Conservation (phyloP, 805 yeast species). For the Wickerhamiella qilinensis region DNA sequence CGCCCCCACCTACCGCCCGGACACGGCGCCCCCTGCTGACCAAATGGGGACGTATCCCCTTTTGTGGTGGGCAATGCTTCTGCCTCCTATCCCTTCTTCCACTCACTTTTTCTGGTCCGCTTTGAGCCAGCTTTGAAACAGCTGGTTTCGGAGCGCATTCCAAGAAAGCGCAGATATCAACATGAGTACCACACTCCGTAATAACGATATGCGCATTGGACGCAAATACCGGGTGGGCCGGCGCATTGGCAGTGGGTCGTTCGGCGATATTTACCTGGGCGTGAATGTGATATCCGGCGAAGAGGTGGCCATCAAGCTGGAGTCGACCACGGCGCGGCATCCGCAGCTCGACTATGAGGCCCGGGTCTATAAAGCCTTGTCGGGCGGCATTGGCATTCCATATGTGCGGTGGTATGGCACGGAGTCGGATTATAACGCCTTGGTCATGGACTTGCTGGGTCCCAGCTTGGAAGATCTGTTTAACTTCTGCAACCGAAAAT, state of each 20-base stretch:
- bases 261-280: slow-evolving; percentile 85
- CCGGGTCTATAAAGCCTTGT: slow-evolving; percentile 78
- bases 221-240: slow-evolving; percentile 88
- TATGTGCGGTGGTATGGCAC: slow-evolving; percentile 95
- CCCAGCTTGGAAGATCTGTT: slow-evolving; percentile 91
- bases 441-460: slow-evolving; percentile 91
- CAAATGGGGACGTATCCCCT: too few relatives aligned
- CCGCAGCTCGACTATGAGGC: slow-evolving; percentile 97
- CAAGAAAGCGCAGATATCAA: not conserved
- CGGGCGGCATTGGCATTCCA: slow-evolving; percentile 96
- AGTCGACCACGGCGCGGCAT: slow-evolving; percentile 77
- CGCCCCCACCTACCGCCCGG: too few relatives aligned
- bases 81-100: too few relatives aligned
- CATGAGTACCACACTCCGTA: slow-evolving; percentile 1
- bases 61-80: too few relatives aligned
- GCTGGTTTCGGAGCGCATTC: too few relatives aligned
- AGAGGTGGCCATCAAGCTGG: slow-evolving; percentile 93
- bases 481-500: slow-evolving; percentile 88
- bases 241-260: slow-evolving; percentile 92
- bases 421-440: slow-evolving; percentile 89
- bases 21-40: too few relatives aligned
- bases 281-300: slow-evolving; percentile 92
- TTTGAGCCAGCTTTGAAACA: too few relatives aligned
- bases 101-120: too few relatives aligned
- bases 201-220: slow-evolving; percentile 64